phyloP scores from a whole-genome alignment of 2,329 filamentous ascomycete genomes.

The Rhinocladiella mackenziei region DNA sequence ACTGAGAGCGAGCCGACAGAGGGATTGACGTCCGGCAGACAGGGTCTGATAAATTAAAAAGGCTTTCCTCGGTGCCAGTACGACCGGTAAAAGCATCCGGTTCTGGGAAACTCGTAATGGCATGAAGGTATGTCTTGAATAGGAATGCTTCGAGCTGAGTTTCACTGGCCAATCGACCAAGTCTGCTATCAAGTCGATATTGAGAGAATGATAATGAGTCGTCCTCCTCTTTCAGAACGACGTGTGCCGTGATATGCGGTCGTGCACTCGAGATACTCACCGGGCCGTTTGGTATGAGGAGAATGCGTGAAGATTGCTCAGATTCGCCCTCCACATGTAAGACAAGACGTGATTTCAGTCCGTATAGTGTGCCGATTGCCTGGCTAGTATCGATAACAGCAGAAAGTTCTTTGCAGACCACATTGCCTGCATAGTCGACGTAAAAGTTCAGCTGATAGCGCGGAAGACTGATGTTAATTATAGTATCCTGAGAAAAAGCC shows the following conservation, averaged over 20 bases:
- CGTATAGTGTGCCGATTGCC: slow-evolving; percentile 46
- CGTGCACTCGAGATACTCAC: slow-evolving; percentile 7
- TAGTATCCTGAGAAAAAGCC: slow-evolving; percentile 21
- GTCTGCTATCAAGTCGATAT: slow-evolving; percentile 29
- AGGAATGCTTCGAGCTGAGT: slow-evolving; percentile 25
- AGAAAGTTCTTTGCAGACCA: slow-evolving; percentile 21
- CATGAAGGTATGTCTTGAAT: slow-evolving; percentile 37
- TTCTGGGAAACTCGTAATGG: slow-evolving; percentile 36
- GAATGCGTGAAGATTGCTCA: slow-evolving; percentile 9
- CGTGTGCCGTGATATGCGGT: slow-evolving; percentile 24
- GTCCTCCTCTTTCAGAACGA: slow-evolving; percentile 12
- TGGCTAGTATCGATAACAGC: slow-evolving; percentile 45
- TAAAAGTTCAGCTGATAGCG: slow-evolving; percentile 49
- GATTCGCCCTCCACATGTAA: slow-evolving; percentile 33
- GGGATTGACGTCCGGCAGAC: slow-evolving; percentile 10
- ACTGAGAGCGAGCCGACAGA: slow-evolving; percentile 8
- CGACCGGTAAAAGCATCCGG: slow-evolving; percentile 35
- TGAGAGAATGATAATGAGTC: slow-evolving; percentile 22
- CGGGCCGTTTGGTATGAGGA: slow-evolving; percentile 32
- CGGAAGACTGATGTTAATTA: slow-evolving; percentile 42
- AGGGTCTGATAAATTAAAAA: slow-evolving; percentile 29
- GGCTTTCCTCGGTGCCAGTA: slow-evolving; percentile 34
- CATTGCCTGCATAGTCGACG: slow-evolving; percentile 27
- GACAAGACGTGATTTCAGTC: slow-evolving; percentile 50
- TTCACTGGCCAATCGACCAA: slow-evolving; percentile 25